These are phyloP conservation scores for Sequoia sempervirens DNA, from an alignment of 75 land plant species.

Conservation along the genomic window DNA sequence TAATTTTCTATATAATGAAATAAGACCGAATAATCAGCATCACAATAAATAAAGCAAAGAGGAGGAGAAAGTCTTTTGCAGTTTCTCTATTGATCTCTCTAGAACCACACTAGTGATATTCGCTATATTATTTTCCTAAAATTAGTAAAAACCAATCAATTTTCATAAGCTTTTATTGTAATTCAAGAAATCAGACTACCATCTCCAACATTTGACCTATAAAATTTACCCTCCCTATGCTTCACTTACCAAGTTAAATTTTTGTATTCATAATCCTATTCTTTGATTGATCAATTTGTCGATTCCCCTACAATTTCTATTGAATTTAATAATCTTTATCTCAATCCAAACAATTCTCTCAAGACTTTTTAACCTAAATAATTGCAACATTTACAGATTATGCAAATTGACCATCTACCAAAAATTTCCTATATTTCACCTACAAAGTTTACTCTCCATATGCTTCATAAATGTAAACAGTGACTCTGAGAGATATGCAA, in stretches of 20 bases:
- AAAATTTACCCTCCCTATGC: not conserved
- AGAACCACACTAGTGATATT: not conserved
- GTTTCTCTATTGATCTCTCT: not conserved
- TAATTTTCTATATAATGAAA: not conserved
- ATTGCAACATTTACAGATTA: not conserved
- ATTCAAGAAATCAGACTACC: not conserved
- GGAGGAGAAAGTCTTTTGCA: not conserved
- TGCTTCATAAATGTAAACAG: not conserved
- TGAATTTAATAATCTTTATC: not conserved
- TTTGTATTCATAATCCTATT: not conserved
- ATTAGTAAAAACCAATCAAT: not conserved
- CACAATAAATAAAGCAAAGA: not conserved
- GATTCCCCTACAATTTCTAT: not conserved
- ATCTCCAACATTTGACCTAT: too few species aligned
- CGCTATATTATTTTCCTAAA: not conserved
- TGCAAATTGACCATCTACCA: not conserved
- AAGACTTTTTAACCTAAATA: not conserved
- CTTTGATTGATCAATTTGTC: not conserved
- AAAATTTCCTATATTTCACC: conserved; percentile 11
- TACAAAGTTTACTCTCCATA: not conserved
- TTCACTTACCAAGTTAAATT: not conserved
- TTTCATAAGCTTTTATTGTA: not conserved
- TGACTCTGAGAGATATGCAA: too few species aligned
- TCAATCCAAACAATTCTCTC: not conserved
- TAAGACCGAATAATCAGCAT: too few species aligned